phyloP scores from a whole-genome alignment of 2,329 filamentous ascomycete species.

The Colletotrichum zoysiae region DNA sequence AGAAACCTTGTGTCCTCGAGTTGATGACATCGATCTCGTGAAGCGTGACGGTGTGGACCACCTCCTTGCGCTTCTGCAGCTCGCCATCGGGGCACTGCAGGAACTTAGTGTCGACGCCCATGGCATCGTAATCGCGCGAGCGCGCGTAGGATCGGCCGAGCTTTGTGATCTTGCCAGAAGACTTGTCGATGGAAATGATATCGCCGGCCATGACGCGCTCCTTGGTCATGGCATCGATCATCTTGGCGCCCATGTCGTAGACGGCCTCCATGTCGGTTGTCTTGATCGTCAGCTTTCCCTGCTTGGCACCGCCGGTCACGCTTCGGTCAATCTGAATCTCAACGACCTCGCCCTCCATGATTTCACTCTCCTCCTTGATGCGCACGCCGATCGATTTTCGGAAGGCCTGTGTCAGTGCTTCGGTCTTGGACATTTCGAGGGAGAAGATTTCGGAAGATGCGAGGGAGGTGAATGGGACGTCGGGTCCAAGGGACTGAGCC shows the following conservation, averaged over 20 bases:
- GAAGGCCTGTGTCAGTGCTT: conserved; percentile 98
- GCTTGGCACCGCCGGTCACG: conserved; percentile 95
- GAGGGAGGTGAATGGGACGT: conserved; percentile 96
- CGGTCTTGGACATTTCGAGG: conserved; percentile 99
- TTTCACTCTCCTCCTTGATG: conserved; percentile 99
- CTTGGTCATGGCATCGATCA: conserved; percentile 99
- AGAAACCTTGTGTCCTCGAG: conserved; percentile 96
- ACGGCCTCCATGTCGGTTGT: conserved; percentile 99
- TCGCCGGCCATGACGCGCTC: conserved; percentile 99
- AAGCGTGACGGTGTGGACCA: conserved; percentile 94
- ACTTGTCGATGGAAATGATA: conserved; percentile 98
- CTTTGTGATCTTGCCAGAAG: conserved; percentile 97
- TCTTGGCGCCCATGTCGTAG: conserved; percentile 99
- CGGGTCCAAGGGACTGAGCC: conserved; percentile 92
- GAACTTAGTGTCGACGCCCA: conserved; percentile 98
- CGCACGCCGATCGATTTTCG: conserved; percentile 97
- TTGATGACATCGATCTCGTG: conserved; percentile 99
- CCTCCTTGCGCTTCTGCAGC: conserved; percentile 96
- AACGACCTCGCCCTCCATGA: conserved; percentile 98
- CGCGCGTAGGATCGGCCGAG: conserved; percentile 94
- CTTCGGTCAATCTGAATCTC: conserved; percentile 99
- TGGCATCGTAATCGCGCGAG: conserved; percentile 97
- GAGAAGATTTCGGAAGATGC: conserved; percentile 98
- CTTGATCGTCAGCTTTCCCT: conserved; percentile 99
- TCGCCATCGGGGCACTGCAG: conserved; percentile 98